Conservation (phyloP, 345 rosid species). For the Populus tremula region DNA sequence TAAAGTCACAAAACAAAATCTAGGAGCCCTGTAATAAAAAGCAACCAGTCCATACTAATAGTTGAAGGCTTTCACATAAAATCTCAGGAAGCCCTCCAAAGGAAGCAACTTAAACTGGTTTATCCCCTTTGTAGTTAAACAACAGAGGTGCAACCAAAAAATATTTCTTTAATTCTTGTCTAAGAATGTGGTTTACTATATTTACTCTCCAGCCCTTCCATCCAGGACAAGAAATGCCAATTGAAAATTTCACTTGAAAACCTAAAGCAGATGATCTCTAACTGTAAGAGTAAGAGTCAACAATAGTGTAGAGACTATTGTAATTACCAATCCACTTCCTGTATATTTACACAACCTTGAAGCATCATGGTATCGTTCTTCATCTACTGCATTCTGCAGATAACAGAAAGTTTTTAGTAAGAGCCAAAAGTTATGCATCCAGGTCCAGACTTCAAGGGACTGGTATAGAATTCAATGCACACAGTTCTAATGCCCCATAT, state of each 20-base stretch:
- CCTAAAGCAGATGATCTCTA: neutral
- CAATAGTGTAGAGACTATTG: neutral
- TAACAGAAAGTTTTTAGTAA: conserved; percentile 18
- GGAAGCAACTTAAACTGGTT: neutral
- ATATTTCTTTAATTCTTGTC: neutral
- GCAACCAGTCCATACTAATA: neutral
- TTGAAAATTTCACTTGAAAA: neutral
- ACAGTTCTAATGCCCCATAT: neutral
- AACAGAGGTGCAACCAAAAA: neutral
- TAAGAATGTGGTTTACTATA: neutral
- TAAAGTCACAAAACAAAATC: neutral
- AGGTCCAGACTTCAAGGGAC: neutral
- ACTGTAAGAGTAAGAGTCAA: neutral
- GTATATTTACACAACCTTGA: conserved; percentile 64
- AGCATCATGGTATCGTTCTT: conserved; percentile 91
- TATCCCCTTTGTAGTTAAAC: neutral
- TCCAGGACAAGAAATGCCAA: conserved; percentile 1
- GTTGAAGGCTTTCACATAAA: neutral
- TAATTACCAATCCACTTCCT: conserved; percentile 85
- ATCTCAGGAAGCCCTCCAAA: neutral
- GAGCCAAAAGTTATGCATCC: conserved; percentile 8
- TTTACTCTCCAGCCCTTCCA: neutral
- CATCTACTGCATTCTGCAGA: conserved; percentile 63
- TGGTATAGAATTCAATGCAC: neutral
- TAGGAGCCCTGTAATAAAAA: neutral